These are phyloP conservation scores for Cryptococcus sp. DNA, from an alignment of 1,284 basidiomycete genomes.

Conservation along the genomic window DNA sequence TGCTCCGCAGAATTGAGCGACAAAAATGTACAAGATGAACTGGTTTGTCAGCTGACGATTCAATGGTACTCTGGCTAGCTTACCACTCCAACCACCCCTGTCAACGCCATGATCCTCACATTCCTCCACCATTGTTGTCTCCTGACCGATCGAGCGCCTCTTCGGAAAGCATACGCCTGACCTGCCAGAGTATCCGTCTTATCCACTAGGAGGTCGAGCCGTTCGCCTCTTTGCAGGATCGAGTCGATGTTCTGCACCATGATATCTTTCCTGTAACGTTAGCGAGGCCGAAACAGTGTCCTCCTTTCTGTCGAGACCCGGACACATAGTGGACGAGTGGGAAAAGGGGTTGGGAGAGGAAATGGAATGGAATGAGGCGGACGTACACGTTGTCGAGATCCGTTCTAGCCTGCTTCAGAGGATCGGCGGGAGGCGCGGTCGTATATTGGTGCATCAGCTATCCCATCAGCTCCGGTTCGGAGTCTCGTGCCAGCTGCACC, in stretches of 20 bases:
- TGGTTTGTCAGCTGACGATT: conserved; percentile 27
- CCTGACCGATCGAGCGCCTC: conserved; percentile 78
- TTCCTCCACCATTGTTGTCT: conserved; percentile 98
- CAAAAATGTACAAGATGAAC: conserved; percentile 70
- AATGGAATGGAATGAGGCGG: neutral
- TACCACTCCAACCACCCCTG: conserved; percentile 67
- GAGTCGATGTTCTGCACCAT: conserved; percentile 93
- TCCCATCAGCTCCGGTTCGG: neutral
- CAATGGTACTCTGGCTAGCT: conserved; percentile 39
- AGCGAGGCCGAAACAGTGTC: too few relatives aligned
- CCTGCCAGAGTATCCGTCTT: conserved; percentile 94
- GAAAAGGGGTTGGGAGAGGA: neutral
- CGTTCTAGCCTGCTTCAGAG: conserved; percentile 78
- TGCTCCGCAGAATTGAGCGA: conserved; percentile 81
- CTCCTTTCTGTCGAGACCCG: too few relatives aligned
- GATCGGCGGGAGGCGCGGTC: conserved; percentile 82
- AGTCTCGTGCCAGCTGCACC: conserved; percentile 36
- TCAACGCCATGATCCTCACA: conserved; percentile 66
- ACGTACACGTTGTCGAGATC: conserved; percentile 76
- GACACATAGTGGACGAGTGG: too few relatives aligned
- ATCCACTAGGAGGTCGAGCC: conserved; percentile 92
- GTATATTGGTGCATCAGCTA: conserved; percentile 79
- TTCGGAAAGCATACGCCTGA: conserved; percentile 91
- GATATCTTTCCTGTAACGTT: conserved; percentile 64
- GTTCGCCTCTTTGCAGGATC: conserved; percentile 87